Evolutionary conservation across 129 eudicot genomes (phyloP).

Genomic region (Erigeron canadensis): DNA sequence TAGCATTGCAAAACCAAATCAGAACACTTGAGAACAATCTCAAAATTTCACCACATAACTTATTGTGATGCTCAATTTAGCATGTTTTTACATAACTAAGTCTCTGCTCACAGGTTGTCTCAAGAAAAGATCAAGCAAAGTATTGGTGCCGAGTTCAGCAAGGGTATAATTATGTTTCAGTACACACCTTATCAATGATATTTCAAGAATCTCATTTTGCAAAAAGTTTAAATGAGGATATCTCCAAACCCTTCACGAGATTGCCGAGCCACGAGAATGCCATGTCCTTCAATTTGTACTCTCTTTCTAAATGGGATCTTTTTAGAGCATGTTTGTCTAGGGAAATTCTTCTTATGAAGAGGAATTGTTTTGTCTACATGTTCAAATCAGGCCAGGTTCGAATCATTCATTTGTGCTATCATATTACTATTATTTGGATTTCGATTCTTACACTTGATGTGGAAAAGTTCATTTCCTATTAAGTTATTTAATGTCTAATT

Average conservation of each 20-base stretch:
- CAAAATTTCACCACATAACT: neutral
- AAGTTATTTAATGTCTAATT: neutral
- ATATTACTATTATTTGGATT: neutral
- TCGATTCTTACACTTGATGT: neutral
- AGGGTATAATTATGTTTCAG: conserved; percentile 34
- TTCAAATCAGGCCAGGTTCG: conserved; percentile 49
- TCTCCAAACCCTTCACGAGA: conserved; percentile 37
- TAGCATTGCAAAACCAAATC: too few species aligned
- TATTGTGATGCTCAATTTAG: neutral
- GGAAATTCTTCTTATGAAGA: conserved; percentile 44
- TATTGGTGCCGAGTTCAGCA: conserved; percentile 45
- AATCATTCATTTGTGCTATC: neutral
- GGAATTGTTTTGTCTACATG: conserved; percentile 45
- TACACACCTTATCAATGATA: conserved; percentile 36
- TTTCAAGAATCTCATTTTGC: conserved; percentile 48
- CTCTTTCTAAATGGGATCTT: conserved; percentile 53
- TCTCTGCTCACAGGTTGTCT: conserved; percentile 35
- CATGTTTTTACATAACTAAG: neutral
- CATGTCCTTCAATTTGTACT: conserved; percentile 36
- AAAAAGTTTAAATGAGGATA: conserved; percentile 28
- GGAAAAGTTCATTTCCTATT: too few species aligned
- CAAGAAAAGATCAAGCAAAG: conserved; percentile 50
- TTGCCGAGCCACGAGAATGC: conserved; percentile 31
- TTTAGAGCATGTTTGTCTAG: conserved; percentile 55
- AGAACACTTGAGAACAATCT: too few species aligned